phyloP scores from a whole-genome alignment of 2,329 filamentous ascomycete genomes.

The Fusarium sp. region DNA sequence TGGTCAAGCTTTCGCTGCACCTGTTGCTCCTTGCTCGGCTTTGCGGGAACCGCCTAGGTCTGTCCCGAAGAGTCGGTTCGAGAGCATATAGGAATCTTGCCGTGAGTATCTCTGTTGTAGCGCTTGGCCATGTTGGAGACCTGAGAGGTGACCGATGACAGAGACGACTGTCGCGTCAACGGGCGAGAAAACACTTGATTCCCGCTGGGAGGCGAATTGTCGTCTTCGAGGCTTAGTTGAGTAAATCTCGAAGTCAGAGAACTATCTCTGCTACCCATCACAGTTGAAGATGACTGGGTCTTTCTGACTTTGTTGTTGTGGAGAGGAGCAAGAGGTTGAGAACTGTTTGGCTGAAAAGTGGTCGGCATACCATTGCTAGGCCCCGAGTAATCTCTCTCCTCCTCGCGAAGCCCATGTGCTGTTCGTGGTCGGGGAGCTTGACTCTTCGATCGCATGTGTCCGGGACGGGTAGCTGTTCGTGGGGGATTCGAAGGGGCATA shows the following conservation, averaged over 20 bases:
- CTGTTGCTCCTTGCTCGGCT: slow-evolving; percentile 45
- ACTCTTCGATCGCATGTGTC: slow-evolving; percentile 57
- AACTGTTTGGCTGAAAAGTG: slow-evolving; percentile 18
- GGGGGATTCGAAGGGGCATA: slow-evolving; percentile 56
- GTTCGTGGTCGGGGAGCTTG: slow-evolving; percentile 51
- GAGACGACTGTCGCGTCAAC: slow-evolving; percentile 34
- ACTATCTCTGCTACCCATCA: slow-evolving; percentile 54
- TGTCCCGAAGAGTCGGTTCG: slow-evolving; percentile 34
- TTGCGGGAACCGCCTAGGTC: slow-evolving; percentile 47
- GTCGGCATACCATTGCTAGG: slow-evolving; percentile 50
- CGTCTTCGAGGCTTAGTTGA: slow-evolving; percentile 53
- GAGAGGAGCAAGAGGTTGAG: slow-evolving; percentile 27
- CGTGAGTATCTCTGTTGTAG: slow-evolving; percentile 35
- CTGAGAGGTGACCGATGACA: slow-evolving; percentile 37
- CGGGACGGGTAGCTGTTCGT: slow-evolving; percentile 58
- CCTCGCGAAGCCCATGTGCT: slow-evolving; percentile 54
- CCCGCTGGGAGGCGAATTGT: slow-evolving; percentile 39
- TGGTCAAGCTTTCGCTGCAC: slow-evolving; percentile 46
- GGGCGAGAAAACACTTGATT: slow-evolving; percentile 61
- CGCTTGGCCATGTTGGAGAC: slow-evolving; percentile 44
- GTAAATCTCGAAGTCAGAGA: slow-evolving; percentile 54
- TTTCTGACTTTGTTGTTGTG: slow-evolving; percentile 41
- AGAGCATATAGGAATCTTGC: slow-evolving; percentile 18
- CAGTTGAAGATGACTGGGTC: slow-evolving; percentile 41
- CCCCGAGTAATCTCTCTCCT: slow-evolving; percentile 51